phyloP scores from a whole-genome alignment of 768 basidiomycete genomes.

The Collybia nuda region DNA sequence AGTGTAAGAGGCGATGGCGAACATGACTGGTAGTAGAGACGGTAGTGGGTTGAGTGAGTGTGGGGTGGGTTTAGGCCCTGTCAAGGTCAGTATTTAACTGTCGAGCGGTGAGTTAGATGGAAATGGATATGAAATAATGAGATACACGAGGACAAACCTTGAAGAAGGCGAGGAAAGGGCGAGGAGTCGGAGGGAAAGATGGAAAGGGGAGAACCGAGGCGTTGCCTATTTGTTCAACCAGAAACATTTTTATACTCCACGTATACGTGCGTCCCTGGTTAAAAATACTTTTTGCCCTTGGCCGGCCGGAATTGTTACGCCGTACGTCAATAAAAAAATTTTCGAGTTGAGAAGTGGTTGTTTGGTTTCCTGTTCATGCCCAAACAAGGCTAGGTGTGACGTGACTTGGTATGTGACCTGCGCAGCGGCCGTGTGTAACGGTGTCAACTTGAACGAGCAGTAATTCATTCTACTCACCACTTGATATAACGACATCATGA shows the following conservation, averaged over 20 bases:
- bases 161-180: conserved; percentile 24
- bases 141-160: conserved; percentile 31
- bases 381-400: background rate
- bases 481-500: conserved; percentile 29
- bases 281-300: no score
- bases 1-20: conserved; percentile 37
- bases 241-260: conserved; percentile 11
- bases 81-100: conserved; percentile 21
- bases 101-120: conserved; percentile 25
- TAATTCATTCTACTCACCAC: no score
- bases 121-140: conserved; percentile 28
- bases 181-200: conserved; percentile 10
- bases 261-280: background rate
- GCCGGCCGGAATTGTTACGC: background rate
- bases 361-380: conserved; percentile 10
- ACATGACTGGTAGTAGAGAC: conserved; percentile 31
- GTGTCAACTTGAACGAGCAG: no score
- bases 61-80: conserved; percentile 11
- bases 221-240: conserved; percentile 4
- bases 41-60: conserved; percentile 28
- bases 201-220: conserved; percentile 18
- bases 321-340: background rate
- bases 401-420: background rate
- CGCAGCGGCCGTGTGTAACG: background rate
- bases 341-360: conserved; percentile 7